These are phyloP conservation scores for Pinus tabuliformis DNA, from an alignment of 75 land plant species.

Conservation along the genomic window DNA sequence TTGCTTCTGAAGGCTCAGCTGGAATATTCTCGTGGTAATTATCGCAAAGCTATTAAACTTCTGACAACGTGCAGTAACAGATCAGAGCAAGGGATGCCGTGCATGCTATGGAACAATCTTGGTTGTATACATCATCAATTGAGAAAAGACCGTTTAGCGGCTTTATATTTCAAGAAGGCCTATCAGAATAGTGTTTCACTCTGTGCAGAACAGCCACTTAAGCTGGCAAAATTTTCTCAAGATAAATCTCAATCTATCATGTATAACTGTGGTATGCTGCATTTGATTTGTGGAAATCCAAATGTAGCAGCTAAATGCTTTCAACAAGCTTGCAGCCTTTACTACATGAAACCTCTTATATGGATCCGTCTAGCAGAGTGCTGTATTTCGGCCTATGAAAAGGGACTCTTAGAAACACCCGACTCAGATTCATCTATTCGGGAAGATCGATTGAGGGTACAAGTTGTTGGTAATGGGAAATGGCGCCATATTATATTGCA, in stretches of 20 bases:
- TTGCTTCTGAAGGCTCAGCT: conserved; percentile 89
- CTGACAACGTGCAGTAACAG: conserved; percentile 61
- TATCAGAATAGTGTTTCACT: conserved; percentile 31
- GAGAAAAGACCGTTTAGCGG: conserved; percentile 58
- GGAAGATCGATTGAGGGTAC: conserved; percentile 40
- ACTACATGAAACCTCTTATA: conserved; percentile 64
- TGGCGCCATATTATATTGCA: conserved; percentile 73
- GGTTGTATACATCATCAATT: conserved; percentile 86
- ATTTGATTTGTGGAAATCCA: conserved; percentile 83
- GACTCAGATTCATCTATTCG: background rate
- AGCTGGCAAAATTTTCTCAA: conserved; percentile 59
- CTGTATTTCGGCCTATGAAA: conserved; percentile 78
- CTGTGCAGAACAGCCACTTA: conserved; percentile 47
- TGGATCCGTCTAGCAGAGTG: conserved; percentile 97
- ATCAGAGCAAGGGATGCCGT: conserved; percentile 49
- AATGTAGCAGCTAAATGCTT: conserved; percentile 80
- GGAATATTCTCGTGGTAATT: conserved; percentile 91
- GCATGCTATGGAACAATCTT: conserved; percentile 76
- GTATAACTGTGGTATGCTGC: conserved; percentile 89
- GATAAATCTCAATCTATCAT: conserved; percentile 76
- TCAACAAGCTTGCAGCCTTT: conserved; percentile 60
- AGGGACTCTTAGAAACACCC: conserved; percentile 49
- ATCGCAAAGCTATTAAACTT: conserved; percentile 84
- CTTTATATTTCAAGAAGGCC: conserved; percentile 69
- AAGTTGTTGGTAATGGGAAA: conserved; percentile 74